Base-by-base conservation (phyloP, 768 basidiomycete species). In the Psilocybe azurescens region DNA sequence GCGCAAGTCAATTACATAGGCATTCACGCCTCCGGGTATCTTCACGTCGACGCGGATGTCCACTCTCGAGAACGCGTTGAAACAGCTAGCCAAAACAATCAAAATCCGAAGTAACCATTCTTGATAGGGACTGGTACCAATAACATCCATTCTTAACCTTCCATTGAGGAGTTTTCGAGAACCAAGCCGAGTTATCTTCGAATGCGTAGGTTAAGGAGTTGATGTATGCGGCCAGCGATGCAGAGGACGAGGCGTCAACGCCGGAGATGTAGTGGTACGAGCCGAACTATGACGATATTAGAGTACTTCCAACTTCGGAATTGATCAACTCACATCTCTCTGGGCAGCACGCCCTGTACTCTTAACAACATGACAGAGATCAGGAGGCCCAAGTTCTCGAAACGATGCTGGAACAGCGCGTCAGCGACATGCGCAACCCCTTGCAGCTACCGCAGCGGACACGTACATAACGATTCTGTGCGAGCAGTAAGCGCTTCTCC, bases 221-320 rank as follows among this genome's bases (percentile, higher is more conserved):
- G 76, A 99, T 92, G 77, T 99, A 99, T 10, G 97, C 97, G 4
- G 97, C 97, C 30, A 99, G 84, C 0, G 95, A 97, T 3, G 97
- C 97, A 18, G 96, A 98, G 5, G 97, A 97, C 16, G 95, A 98
- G 1, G 97, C 95, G 75, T 99, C 97, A 56, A 99, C 94, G n/a
- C 97, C 97, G 0, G 97, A 99, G 60, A 97, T 86, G 69, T 94
- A 98, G 77, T 99, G 97, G 74, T 98, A 99, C 38, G 97, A 98
- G 41, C 95, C 94, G 61, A 94, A 81, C 95, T 97, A 69, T 29
- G 57, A 24, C 63, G 30, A 59, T 62, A 36, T 62, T 32, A 69
- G 58, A 33, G 46, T 54, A 38, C 24, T 33, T 51, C 38, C 28
- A 46, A 41, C 11, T 46, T 11, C 47, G 41, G n/a, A 58, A 50